A percentile compares a stretch with the other conserved stretches of the same genome.
Conservation (phyloP, 345 rosid genomes). For the Salix dunnii region DNA sequence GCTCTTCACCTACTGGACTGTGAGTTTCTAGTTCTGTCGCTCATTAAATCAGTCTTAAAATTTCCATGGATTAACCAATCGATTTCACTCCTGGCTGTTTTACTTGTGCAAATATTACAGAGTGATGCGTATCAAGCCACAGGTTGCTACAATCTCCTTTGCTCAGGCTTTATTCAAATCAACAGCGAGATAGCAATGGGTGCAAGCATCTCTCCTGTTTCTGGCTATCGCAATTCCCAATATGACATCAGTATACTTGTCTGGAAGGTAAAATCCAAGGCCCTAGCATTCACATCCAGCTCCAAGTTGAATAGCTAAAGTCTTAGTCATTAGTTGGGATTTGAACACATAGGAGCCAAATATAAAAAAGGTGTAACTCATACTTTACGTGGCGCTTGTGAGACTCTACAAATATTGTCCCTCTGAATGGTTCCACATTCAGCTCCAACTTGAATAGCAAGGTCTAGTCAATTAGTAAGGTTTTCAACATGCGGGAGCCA, state of each 20-base stretch:
- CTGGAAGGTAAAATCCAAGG: slow-evolving; percentile 66
- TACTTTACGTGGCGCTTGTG: not conserved
- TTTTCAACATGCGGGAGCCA: not conserved
- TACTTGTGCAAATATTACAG: slow-evolving; percentile 29
- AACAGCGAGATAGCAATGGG: slow-evolving; percentile 92
- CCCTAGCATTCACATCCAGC: not conserved
- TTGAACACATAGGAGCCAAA: not conserved
- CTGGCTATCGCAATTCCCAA: slow-evolving; percentile 55
- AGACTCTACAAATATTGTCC: not conserved
- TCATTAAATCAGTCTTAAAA: not conserved
- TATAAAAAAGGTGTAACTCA: too few species aligned
- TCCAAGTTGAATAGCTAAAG: not conserved
- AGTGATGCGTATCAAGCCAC: slow-evolving; percentile 97
- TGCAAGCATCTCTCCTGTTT: slow-evolving; percentile 96
- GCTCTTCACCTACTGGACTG: slow-evolving; percentile 99
- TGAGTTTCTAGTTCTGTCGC: slow-evolving; percentile 33
- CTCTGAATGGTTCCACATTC: not conserved
- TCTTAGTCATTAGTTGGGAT: not conserved
- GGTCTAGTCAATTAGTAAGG: not conserved
- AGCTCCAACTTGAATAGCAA: not conserved
- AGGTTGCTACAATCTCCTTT: slow-evolving; percentile 93
- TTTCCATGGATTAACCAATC: not conserved
- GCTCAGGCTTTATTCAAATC: slow-evolving; percentile 95
- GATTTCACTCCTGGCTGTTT: not conserved
- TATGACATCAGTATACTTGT: slow-evolving; percentile 86